Conservation (phyloP, 495 filamentous ascomycete genomes). For the Aspergillus mulundensis region DNA sequence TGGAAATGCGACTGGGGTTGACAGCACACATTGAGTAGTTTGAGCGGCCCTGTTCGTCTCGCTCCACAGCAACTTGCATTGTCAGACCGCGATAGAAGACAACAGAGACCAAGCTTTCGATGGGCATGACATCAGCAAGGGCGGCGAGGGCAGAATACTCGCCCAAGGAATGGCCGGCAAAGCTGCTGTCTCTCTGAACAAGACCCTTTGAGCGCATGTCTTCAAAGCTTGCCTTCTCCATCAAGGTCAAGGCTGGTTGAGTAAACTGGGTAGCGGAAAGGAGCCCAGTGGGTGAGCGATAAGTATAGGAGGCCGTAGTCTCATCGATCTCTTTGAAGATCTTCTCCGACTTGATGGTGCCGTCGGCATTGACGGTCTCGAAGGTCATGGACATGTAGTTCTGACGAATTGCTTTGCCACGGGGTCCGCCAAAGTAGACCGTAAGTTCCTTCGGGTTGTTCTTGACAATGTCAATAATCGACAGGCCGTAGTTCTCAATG, state of each 20-base stretch:
- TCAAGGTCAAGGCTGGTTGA: slow-evolving; percentile 91
- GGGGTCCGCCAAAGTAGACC: slow-evolving; percentile 94
- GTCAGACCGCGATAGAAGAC: slow-evolving; percentile 99
- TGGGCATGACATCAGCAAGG: slow-evolving; percentile 97
- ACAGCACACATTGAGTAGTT: slow-evolving; percentile 99
- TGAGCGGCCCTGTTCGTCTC: slow-evolving; percentile 84
- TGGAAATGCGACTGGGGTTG: slow-evolving; percentile 94
- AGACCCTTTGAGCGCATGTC: slow-evolving; percentile 97
- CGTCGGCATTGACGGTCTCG: slow-evolving; percentile 88
- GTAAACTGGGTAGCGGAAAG: slow-evolving; percentile 98
- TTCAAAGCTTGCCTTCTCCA: slow-evolving; percentile 99
- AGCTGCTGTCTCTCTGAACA: slow-evolving; percentile 92
- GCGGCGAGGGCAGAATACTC: slow-evolving; percentile 98
- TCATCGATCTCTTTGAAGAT: slow-evolving; percentile 98
- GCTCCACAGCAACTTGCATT: slow-evolving; percentile 99
- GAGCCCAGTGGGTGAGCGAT: slow-evolving; percentile 90
- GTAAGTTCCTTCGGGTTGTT: slow-evolving; percentile 99
- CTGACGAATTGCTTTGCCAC: slow-evolving; percentile 92
- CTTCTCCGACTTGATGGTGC: slow-evolving; percentile 92
- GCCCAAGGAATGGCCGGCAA: slow-evolving; percentile 95
- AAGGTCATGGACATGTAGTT: slow-evolving; percentile 99
- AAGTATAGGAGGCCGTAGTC: slow-evolving; percentile 89
- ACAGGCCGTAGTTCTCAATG: slow-evolving; percentile 97
- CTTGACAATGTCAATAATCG: slow-evolving; percentile 97
- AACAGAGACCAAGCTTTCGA: slow-evolving; percentile 95